Percentiles rank a stretch among this genome's conserved stretches.
Evolutionary conservation across 805 yeast genomes (phyloP).

Genomic region (Lipomyces mesembrius): DNA sequence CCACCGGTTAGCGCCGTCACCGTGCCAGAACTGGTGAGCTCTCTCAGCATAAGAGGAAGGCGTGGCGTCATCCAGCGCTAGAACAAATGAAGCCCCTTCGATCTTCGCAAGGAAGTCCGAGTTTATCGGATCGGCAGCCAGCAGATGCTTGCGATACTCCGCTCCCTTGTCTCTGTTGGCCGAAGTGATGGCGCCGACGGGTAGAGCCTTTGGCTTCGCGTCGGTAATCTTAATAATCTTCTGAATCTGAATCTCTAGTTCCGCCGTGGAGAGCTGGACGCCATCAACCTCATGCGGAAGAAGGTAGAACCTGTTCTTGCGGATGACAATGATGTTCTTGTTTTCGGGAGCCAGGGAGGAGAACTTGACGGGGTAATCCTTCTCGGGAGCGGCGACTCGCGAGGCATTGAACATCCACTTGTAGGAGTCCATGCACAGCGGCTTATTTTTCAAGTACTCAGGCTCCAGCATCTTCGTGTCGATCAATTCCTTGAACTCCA

Average conservation of each 20-base stretch:
- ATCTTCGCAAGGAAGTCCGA: constrained; percentile 65
- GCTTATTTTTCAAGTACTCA: constrained; percentile 72
- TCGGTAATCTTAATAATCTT: constrained; percentile 55
- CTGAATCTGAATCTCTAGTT: constrained; percentile 58
- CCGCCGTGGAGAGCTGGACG: constrained; percentile 47
- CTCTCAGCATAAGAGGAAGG: constrained; percentile 84
- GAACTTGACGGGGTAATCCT: constrained; percentile 66
- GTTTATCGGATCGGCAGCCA: constrained; percentile 61
- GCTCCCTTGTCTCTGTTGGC: constrained; percentile 86
- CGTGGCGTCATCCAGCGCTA: constrained; percentile 72
- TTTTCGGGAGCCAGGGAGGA: constrained; percentile 47
- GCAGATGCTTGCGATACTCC: constrained; percentile 60
- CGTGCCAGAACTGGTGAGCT: constrained; percentile 89
- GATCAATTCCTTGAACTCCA: constrained; percentile 67
- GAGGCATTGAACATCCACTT: constrained; percentile 87
- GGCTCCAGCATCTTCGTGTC: constrained; percentile 78
- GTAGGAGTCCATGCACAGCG: constrained; percentile 96
- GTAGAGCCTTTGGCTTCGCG: constrained; percentile 51
- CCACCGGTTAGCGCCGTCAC: constrained; percentile 88
- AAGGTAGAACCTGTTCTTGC: constrained; percentile 81
- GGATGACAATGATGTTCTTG: constrained; percentile 71
- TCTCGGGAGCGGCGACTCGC: constrained; percentile 65
- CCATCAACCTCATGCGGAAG: constrained; percentile 52
- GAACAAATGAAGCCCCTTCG: constrained; percentile 75
- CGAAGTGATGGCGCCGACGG: constrained; percentile 80